Evolutionary conservation across 306 rosid genomes (phyloP).

Genomic region (Vigna trinervia): DNA sequence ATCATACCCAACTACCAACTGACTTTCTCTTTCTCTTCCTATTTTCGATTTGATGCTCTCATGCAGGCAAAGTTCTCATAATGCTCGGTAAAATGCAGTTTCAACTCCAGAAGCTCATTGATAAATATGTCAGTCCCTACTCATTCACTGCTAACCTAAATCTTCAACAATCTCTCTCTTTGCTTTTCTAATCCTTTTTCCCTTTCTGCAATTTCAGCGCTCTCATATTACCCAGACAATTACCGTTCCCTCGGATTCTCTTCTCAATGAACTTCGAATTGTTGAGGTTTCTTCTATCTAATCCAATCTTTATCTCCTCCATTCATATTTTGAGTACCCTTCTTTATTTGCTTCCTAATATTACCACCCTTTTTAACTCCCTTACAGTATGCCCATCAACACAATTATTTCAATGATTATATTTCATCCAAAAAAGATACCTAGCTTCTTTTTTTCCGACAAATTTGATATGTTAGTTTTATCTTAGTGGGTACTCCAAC

Average conservation of each 20-base stretch:
- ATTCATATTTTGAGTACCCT: not conserved
- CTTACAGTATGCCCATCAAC: not conserved
- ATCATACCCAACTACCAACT: not conserved
- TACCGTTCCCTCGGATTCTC: conserved; percentile 77
- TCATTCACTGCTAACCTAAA: not conserved
- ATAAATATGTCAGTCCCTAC: conserved; percentile 67
- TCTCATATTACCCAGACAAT: conserved; percentile 75
- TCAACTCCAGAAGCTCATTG: conserved; percentile 75
- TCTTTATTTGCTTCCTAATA: conserved; percentile 4
- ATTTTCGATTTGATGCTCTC: not conserved
- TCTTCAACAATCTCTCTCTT: not conserved
- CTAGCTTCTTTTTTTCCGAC: not conserved
- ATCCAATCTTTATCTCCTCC: not conserved
- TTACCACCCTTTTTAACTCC: conserved; percentile 1
- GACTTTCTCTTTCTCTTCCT: not conserved
- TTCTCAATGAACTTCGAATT: conserved; percentile 76
- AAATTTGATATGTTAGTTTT: too few relatives aligned
- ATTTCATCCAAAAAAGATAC: not conserved
- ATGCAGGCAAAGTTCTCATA: conserved; percentile 72
- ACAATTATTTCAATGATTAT: conserved; percentile 8
- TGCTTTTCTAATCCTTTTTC: conserved; percentile 10
- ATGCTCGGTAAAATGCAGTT: conserved; percentile 83
- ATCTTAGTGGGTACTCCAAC: too few relatives aligned
- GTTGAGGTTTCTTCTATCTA: conserved; percentile 66
- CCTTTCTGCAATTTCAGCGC: conserved; percentile 59